phyloP scores from a whole-genome alignment of 1,284 basidiomycete genomes.

The Hymenochaete sp. region DNA sequence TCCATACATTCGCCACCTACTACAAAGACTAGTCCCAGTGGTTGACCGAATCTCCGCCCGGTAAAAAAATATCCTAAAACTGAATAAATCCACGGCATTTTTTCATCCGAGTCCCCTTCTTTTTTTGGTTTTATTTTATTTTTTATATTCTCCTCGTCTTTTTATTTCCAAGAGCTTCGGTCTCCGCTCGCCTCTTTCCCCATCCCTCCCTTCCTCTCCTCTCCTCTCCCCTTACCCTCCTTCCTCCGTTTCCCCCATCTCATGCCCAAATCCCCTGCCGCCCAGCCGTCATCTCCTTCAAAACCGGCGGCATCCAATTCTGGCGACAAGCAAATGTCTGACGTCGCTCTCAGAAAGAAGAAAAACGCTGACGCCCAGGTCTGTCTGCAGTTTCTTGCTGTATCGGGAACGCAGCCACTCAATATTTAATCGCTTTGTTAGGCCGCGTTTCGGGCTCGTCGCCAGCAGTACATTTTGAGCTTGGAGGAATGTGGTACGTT shows the following conservation, averaged over 20 bases:
- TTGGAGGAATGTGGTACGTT: slow-evolving; percentile 72
- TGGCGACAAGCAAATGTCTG: slow-evolving; percentile 34
- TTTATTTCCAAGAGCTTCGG: too few species aligned
- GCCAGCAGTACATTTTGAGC: slow-evolving; percentile 80
- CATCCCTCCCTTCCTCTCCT: slow-evolving; percentile 22
- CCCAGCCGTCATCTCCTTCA: slow-evolving; percentile 20
- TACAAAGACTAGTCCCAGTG: too few species aligned
- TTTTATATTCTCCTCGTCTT: too few species aligned
- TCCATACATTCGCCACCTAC: too few species aligned
- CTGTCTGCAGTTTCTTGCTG: too few species aligned
- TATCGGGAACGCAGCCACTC: too few species aligned
- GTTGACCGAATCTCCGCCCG: too few species aligned
- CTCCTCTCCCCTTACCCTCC: slow-evolving; percentile 20
- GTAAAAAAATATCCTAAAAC: too few species aligned
- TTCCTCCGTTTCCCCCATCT: slow-evolving; percentile 28
- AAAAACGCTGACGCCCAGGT: slow-evolving; percentile 78
- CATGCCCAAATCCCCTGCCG: slow-evolving; percentile 17
- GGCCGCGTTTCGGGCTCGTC: slow-evolving; percentile 61
- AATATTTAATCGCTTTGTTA: too few species aligned
- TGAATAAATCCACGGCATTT: too few species aligned
- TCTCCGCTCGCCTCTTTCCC: slow-evolving; percentile 21
- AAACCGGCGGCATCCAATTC: slow-evolving; percentile 10
- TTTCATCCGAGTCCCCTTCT: too few species aligned
- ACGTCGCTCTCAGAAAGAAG: slow-evolving; percentile 69
- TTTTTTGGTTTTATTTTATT: too few species aligned